Evolutionary conservation across 2,329 filamentous ascomycete genomes (phyloP).

Genomic region (Claviceps pusilla): DNA sequence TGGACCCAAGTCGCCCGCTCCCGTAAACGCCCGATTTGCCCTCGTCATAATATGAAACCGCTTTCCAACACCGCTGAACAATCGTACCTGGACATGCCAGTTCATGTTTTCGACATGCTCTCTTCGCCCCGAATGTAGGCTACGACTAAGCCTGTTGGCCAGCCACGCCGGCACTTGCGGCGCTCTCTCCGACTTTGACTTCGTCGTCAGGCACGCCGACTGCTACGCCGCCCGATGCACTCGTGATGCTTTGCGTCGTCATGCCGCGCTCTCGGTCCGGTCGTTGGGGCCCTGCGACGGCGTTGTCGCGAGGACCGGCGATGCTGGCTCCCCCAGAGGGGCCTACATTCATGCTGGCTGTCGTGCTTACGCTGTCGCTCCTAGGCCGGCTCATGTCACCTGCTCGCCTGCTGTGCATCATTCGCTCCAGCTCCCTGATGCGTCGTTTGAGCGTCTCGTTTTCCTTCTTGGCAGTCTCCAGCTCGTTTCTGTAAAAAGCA

Average conservation of each 20-base stretch:
- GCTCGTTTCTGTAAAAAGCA: slow-evolving; percentile 41
- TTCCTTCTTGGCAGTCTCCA: slow-evolving; percentile 47
- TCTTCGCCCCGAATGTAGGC: neutral
- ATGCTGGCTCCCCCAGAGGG: slow-evolving; percentile 26
- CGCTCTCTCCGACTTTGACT: slow-evolving; percentile 46
- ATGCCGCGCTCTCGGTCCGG: slow-evolving; percentile 28
- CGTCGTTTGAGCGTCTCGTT: slow-evolving; percentile 47
- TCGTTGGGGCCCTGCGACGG: slow-evolving; percentile 10
- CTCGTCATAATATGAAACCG: neutral
- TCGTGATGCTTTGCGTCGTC: slow-evolving; percentile 28
- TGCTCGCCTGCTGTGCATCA: slow-evolving; percentile 32
- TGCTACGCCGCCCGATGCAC: slow-evolving; percentile 28
- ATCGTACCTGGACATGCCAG: neutral
- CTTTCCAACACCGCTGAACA: neutral
- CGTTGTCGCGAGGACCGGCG: slow-evolving; percentile 28
- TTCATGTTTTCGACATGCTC: neutral
- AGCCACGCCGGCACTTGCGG: slow-evolving; percentile 29
- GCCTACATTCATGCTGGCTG: slow-evolving; percentile 30
- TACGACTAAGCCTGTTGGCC: slow-evolving; percentile 1
- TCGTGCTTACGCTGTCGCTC: slow-evolving; percentile 40
- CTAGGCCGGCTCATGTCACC: slow-evolving; percentile 31
- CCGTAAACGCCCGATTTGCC: neutral
- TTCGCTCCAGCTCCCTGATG: slow-evolving; percentile 46
- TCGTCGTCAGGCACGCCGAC: slow-evolving; percentile 46
- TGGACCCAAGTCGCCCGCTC: neutral